phyloP scores from a whole-genome alignment of 257 asterid genomes.

The Penstemon davidsonii region DNA sequence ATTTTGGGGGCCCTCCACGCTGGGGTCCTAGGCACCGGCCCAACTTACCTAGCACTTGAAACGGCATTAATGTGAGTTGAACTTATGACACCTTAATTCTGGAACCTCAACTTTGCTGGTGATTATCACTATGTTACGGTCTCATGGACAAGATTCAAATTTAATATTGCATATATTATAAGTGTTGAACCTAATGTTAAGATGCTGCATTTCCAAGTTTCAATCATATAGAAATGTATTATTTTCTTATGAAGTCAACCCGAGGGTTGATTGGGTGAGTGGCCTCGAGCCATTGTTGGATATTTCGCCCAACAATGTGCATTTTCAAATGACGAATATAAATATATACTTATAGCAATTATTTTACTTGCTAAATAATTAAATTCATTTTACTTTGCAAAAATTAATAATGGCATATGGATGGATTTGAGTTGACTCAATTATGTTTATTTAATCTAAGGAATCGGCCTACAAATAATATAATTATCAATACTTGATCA shows the following conservation, averaged over 20 bases:
- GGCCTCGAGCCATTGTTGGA: neutral
- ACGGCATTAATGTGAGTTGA: too few relatives aligned
- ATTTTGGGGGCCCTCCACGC: too few relatives aligned
- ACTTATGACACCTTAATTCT: too few relatives aligned
- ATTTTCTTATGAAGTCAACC: constrained; percentile 34
- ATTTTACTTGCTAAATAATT: neutral
- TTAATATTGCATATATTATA: too few relatives aligned
- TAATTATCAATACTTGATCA: constrained; percentile 18
- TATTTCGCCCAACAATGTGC: neutral
- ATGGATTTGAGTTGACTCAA: constrained; percentile 55
- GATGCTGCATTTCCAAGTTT: constrained; percentile 30
- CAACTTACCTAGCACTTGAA: too few relatives aligned
- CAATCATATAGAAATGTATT: constrained; percentile 1
- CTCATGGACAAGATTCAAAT: too few relatives aligned
- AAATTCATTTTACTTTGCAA: neutral
- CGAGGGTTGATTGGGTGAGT: constrained; percentile 30
- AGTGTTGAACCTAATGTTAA: neutral
- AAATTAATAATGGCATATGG: constrained; percentile 24
- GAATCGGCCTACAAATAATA: constrained; percentile 26
- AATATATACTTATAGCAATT: neutral
- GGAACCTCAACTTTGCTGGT: too few relatives aligned
- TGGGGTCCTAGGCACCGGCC: too few relatives aligned
- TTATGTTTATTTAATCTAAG: constrained; percentile 14
- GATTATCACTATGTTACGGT: too few relatives aligned
- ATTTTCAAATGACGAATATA: neutral